Base-by-base conservation (phyloP, 352 stramenopile species). In the Globisporangium ultimum region DNA sequence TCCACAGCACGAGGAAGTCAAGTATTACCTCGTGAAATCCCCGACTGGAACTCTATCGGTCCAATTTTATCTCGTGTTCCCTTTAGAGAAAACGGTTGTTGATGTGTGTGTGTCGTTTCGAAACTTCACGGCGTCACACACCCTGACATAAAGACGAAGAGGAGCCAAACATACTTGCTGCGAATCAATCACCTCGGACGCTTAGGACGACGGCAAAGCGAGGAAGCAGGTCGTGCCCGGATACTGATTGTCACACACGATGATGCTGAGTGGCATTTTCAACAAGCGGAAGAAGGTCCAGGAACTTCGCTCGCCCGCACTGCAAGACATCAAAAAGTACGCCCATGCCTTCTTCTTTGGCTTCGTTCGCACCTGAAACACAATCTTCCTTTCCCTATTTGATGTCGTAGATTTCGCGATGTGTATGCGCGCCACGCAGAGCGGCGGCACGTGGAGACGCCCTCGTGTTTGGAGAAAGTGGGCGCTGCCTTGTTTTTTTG, bases 251-350 rank as follows among this genome's bases (percentile, higher is more conserved):
- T 32, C 22, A 20, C 10, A 14, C 8, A 48, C 11, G 13, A 50
- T 18, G 38, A 90, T 92, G 82, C 70, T 92, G 28, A 74, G 74
- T 46, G 73, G 80, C 46, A 85, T 92, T 59, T 92, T 92, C 63
- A 66, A 88, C 47, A 92, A 92, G 68, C 79, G 78, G 42, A 89
- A 86, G 71, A 92, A 92, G 68, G 84, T 67, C 46, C 80, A 87
- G 55, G 80, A 90, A 53, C 72, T 90, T 24, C 83, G 83, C n/a
- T 66, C 76, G 20, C 83, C 80, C 12, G 76, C 80, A n/a, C 66
- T 92, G 2, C 80, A 92, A 58, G 80, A 92, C 40, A 76, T 92
- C 42, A 92, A 92, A 53, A 78, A 76, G 81, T 89, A 48, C 10
- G 64, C 6, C n/a, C 8, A 24, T 36, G 28, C 8, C 3, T 36